Conservation (phyloP, 495 filamentous ascomycete genomes). For the Hypoxylon cercidicola region DNA sequence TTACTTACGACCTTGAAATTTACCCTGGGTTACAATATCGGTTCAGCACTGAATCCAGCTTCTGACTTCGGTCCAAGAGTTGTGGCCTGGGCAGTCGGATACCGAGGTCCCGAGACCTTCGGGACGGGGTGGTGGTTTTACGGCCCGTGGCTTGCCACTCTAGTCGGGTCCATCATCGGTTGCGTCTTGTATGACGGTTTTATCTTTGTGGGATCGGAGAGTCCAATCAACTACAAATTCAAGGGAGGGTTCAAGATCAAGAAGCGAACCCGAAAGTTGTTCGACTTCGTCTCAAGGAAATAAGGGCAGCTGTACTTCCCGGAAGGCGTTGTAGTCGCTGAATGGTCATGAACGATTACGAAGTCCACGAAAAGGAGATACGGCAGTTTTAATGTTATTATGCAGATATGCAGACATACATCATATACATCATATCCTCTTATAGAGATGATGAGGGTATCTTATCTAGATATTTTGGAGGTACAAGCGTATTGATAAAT, state of each 20-base stretch:
- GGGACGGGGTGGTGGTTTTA: slow-evolving; percentile 62
- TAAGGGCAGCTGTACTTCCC: neutral
- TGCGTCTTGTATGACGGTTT: slow-evolving; percentile 64
- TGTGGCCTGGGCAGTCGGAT: slow-evolving; percentile 54
- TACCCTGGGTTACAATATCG: slow-evolving; percentile 59
- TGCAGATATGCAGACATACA: too few species aligned
- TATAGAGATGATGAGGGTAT: too few species aligned
- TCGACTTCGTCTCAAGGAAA: slow-evolving; percentile 5
- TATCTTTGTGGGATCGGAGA: slow-evolving; percentile 64
- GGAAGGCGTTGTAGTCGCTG: neutral
- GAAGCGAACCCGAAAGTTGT: slow-evolving; percentile 21
- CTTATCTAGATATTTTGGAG: too few species aligned
- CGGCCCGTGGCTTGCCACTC: slow-evolving; percentile 59
- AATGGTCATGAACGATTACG: neutral
- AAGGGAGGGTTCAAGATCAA: slow-evolving; percentile 32
- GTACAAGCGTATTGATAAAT: too few species aligned
- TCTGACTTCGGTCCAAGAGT: slow-evolving; percentile 63
- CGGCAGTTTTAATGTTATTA: too few species aligned
- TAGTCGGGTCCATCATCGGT: slow-evolving; percentile 58
- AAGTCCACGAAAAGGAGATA: too few species aligned
- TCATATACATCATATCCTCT: too few species aligned
- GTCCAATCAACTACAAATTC: slow-evolving; percentile 60
- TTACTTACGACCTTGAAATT: slow-evolving; percentile 56
- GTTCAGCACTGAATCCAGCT: slow-evolving; percentile 61
- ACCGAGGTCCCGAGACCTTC: slow-evolving; percentile 52